Evolutionary conservation across 2,329 filamentous ascomycete genomes (phyloP).

Genomic region (Ophiocordyceps camponoti-rufipedis): DNA sequence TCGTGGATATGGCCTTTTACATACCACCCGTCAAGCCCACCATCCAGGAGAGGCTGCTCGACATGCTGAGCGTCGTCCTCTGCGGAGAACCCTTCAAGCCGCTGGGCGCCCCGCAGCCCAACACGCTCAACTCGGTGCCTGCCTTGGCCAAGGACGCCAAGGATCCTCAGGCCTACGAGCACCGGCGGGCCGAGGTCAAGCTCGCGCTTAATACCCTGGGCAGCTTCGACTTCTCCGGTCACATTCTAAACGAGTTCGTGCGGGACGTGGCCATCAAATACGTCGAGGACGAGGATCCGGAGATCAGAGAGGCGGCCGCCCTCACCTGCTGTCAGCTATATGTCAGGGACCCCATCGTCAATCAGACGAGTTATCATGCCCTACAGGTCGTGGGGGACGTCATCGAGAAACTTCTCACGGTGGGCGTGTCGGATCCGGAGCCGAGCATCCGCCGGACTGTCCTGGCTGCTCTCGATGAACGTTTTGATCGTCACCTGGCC

Average conservation of each 20-base stretch:
- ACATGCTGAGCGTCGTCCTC: conserved; percentile 87
- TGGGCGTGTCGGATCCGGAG: conserved; percentile 83
- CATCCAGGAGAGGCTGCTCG: conserved; percentile 83
- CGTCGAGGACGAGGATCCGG: conserved; percentile 85
- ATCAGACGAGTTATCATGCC: conserved; percentile 92
- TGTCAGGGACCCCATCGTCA: conserved; percentile 89
- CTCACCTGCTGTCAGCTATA: conserved; percentile 97
- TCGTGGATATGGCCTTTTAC: conserved; percentile 98
- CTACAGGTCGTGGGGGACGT: conserved; percentile 96
- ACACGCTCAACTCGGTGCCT: conserved; percentile 63
- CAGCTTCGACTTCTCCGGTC: conserved; percentile 90
- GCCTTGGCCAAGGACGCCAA: conserved; percentile 77
- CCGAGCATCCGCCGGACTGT: conserved; percentile 79
- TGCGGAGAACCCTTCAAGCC: conserved; percentile 86
- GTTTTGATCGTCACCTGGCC: conserved; percentile 91
- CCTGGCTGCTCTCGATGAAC: conserved; percentile 71
- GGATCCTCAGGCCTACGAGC: conserved; percentile 65
- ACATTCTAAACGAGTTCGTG: conserved; percentile 95
- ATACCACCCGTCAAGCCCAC: conserved; percentile 85
- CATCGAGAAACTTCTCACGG: conserved; percentile 87
- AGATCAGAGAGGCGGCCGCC: conserved; percentile 85
- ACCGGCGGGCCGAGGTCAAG: conserved; percentile 71
- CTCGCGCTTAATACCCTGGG: conserved; percentile 86
- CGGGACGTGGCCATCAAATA: conserved; percentile 96
- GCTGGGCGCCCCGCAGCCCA: conserved; percentile 70